Evolutionary conservation across 257 asterid species (phyloP).

Genomic region (Nicotiana noctiflora): DNA sequence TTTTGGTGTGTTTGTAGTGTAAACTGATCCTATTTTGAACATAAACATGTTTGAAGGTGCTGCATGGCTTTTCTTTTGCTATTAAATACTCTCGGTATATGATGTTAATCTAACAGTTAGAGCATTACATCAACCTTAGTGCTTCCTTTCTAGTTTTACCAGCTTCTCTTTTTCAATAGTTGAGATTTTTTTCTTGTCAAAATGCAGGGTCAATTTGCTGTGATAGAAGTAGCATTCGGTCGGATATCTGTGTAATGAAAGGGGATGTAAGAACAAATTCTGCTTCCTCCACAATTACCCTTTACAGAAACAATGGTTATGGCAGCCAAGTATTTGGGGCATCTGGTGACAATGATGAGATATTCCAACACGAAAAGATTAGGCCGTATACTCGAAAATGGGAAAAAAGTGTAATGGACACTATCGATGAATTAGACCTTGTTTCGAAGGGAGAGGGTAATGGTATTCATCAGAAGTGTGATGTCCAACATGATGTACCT

Average conservation of each 20-base stretch:
- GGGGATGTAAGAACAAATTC: conserved; percentile 54
- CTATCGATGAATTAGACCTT: conserved; percentile 62
- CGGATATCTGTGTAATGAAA: conserved; percentile 55
- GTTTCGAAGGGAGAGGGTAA: conserved; percentile 24
- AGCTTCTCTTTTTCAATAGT: background rate
- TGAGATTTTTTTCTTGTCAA: background rate
- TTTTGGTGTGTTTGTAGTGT: background rate
- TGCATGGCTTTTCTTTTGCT: background rate
- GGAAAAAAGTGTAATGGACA: conserved; percentile 67
- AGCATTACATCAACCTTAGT: background rate
- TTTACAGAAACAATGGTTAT: conserved; percentile 18
- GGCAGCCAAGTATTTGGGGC: background rate
- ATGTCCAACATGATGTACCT: conserved; percentile 54
- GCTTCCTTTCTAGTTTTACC: background rate
- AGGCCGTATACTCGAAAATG: conserved; percentile 88
- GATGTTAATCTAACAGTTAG: background rate
- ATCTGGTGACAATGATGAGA: conserved; percentile 10
- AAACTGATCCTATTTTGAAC: background rate
- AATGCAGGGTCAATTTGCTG: conserved; percentile 61
- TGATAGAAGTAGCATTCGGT: conserved; percentile 49
- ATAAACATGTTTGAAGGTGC: background rate
- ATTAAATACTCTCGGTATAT: background rate
- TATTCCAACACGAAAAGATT: conserved; percentile 55
- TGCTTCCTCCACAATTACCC: conserved; percentile 29
- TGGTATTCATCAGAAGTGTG: conserved; percentile 34